Percentiles rank a stretch among this genome's conserved stretches.
These are phyloP conservation scores for Smallanthus sonchifolius DNA, from an alignment of 129 eudicot genomes.

Conservation along the genomic window DNA sequence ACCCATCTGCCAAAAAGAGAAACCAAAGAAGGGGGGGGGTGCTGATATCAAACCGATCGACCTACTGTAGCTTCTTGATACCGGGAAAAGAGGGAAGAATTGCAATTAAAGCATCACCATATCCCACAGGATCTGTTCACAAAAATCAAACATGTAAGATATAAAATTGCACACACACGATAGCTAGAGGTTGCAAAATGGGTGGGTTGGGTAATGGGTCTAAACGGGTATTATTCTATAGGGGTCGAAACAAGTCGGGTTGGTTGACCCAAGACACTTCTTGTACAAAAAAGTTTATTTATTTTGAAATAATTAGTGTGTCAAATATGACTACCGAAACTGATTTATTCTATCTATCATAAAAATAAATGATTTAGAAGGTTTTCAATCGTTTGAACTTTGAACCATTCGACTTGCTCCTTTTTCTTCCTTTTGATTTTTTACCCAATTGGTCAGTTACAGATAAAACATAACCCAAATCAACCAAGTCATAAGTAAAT, in stretches of 20 bases:
- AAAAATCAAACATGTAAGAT: conserved; percentile 3
- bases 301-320: background rate
- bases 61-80: conserved; percentile 67
- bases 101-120: conserved; percentile 82
- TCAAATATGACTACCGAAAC: background rate
- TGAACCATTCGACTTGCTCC: background rate
- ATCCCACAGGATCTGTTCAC: conserved; percentile 80
- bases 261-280: background rate
- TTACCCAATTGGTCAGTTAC: background rate
- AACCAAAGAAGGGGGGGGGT: background rate
- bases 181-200: conserved; percentile 10
- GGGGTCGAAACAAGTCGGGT: background rate
- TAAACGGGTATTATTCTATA: background rate
- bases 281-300: background rate
- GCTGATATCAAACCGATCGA: background rate
- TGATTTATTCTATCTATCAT: background rate
- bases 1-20: background rate
- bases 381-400: background rate
- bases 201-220: background rate
- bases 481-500: background rate
- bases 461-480: conserved; percentile 6
- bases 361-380: background rate
- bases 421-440: background rate
- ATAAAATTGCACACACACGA: background rate
- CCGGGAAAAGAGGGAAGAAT: conserved; percentile 95